Base-by-base conservation (phyloP, 345 rosid species). In the Conringia planisiliqua region DNA sequence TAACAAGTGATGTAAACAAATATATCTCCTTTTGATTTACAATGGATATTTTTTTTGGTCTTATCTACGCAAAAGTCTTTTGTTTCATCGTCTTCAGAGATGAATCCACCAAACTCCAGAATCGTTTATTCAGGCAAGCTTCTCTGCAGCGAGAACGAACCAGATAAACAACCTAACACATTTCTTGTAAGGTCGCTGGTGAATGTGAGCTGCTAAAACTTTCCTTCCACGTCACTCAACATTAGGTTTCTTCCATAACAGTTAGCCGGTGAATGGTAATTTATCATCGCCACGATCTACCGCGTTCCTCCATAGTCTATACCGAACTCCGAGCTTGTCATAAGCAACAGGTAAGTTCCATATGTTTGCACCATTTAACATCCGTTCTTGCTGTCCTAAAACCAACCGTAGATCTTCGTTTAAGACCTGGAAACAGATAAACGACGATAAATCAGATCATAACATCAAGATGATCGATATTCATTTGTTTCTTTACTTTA, bases 241-340 rank as follows among this genome's bases (percentile, higher is more conserved):
- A 57, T 77, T 63, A 64, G 72, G 57, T 38, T 47, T 67, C 68
- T 58, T 65, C 30, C 3, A n/a, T 7, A 55, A 39, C 3, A 38
- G 80, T 77, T 72, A 84, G 55, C 79, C 67, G 63, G 77, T 74
- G 83, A 85, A 92, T 5, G 99, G 96, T 68, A 85, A 72, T 68
- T 80, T 87, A 76, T 85, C 85, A 47, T 75, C 86, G 38, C 97
- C 97, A 44, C 73, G 68, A 22, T 92, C 93, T 59, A 89, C 83
- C 0, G 90, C 92, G 10, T 86, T 83, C 68, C 99, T 89, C 99
- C 99, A 92, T 40, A 83, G 50, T 81, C 97, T 86, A 78, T 95
- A 95, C 64, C 99, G 86, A 68, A 95, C 97, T 75, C 97, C 99
- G 6, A 95, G 86, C 81, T 95, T 95, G 57, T 95, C 99, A n/a